Conservation (phyloP, 345 rosid species). For the Angophora floribunda region DNA sequence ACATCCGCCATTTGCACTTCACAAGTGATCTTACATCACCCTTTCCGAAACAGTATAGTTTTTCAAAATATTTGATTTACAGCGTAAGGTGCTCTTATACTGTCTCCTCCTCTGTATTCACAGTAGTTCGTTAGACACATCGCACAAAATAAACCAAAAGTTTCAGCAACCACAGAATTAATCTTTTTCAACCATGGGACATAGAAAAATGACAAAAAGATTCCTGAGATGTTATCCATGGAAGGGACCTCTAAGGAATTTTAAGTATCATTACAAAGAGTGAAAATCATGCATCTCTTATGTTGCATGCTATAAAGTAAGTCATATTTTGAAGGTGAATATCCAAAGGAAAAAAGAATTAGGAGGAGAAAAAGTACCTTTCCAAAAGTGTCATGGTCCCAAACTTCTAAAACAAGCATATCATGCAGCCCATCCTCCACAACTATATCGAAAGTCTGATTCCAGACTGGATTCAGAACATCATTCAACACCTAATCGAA, state of each 20-base stretch:
- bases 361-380: conserved; percentile 31
- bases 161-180: background rate
- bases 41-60: background rate
- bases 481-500: conserved; percentile 56
- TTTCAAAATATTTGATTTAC: background rate
- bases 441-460: conserved; percentile 87
- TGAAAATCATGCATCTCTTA: background rate
- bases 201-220: background rate
- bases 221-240: background rate
- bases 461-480: conserved; percentile 88
- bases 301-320: background rate
- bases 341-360: background rate
- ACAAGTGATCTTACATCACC: background rate
- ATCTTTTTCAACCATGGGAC: background rate
- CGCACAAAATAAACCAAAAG: background rate
- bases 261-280: background rate
- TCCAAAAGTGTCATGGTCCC: conserved; percentile 84
- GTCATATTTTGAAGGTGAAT: background rate
- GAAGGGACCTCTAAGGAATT: background rate
- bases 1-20: background rate
- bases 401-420: conserved; percentile 60
- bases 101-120: background rate
- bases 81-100: background rate
- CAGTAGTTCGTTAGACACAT: background rate
- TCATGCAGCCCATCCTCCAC: conserved; percentile 94